Base-by-base conservation (phyloP, 148 eudicot species). In the Cornus controversa region DNA sequence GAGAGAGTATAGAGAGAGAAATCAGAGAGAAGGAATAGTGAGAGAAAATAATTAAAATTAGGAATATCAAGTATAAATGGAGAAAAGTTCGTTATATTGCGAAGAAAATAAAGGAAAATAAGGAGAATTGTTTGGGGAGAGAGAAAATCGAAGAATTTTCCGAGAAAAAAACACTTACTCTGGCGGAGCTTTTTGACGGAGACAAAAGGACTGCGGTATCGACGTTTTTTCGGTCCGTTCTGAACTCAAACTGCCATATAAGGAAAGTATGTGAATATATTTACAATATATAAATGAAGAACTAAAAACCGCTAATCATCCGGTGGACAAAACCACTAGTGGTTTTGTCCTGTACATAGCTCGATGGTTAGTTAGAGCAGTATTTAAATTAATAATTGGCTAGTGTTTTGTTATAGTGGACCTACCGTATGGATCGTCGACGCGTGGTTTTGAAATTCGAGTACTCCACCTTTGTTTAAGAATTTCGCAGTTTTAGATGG, bases 111-210 rank as follows among this genome's bases (percentile, higher is more conserved):
- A 5, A 34, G 66, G 66, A 27, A 28, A 37, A 10, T 16, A 15
- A 68, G n/a, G n/a, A n/a, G 57, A 67, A 36, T 10, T 66, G 42
- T 1, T 45, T 14, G 29, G 67, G 23, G n/a, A 65, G 25, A 47
- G 57, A 62, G 28, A 60, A 67, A 64, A 47, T 29, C 40, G 16
- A 22, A 14, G 67, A 6, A 75, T 26, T 47, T 14, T 40, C 28
- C 16, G 42, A 23, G 70, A 63, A 72, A 54, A 9, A 8, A 73
- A 37, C n/a, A 18, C 70, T 63, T 20, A 45, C 74, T 34, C 18
- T 60, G 47, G 24, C 1, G 58, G 67, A 66, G 74, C 22, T 70
- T 68, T 68, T 26, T 67, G 29, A 77, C 69, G 64, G 64, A 60
- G 64, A 60, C 64, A 60, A 60, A 60, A 60, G 64, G 64, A 6